Evolutionary conservation across 805 yeast species (phyloP), one percentile per base, ranked within the genome.

Genomic region (Metschnikowia shivogae): DNA sequence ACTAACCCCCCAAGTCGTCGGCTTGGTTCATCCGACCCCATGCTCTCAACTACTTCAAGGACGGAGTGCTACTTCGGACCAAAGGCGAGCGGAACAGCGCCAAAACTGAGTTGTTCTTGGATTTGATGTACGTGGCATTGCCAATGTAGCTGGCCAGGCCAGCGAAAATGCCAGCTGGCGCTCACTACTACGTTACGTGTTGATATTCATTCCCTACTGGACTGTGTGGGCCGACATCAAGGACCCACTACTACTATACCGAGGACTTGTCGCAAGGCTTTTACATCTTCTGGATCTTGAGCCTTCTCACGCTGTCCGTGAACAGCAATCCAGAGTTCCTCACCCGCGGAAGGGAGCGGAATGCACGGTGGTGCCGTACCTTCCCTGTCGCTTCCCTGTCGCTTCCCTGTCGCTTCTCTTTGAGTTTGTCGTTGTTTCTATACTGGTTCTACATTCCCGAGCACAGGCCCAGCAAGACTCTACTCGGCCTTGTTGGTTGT

Each of bases 201-300:
- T 81, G 34, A 57, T 79, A 2, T 81, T 80, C 45, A 41, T 76
- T 14, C 85, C 84, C 0, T 73, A 80, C n/a, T 82, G 80, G 78
- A 73, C 72, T 17, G 76, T 81, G 19, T 82, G 87, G 86, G 60
- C 72, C n/a, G 86, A 81, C 54, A 65, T 81, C 46, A 77, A 79
- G 54, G 85, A 80, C 80, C 72, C 80, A 82, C 60, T 80, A 78
- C 55, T 81, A 79, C 61, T 82, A 74, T 57, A 78, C 67, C 46
- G 82, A 80, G 53, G 86, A 82, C 59, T 59, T 81, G 40, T 55
- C 77, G 4, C 87, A 82, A 56, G 72, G 74, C 44, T 7, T 65
- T 0, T 77, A 73, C 55, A 70, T 81, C 13, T 49, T 80, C 14
- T 79, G 84, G 84, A 69, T 75, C 13, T 59, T 81, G 50, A 55